Conservation (phyloP, 345 rosid species). For the Populus tremula region DNA sequence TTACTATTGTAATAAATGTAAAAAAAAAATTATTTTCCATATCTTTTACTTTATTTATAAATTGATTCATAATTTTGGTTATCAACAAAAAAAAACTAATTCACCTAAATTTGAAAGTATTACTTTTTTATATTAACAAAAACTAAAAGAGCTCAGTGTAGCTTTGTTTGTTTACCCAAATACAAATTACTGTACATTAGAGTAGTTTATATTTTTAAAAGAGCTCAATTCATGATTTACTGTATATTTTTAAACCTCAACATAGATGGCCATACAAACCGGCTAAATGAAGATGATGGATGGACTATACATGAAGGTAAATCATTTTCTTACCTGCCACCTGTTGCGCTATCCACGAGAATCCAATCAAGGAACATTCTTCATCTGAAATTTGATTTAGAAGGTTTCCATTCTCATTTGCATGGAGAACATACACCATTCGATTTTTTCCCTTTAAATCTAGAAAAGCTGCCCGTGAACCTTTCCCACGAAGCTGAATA, state of each 20-base stretch:
- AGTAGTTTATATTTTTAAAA: too few relatives aligned
- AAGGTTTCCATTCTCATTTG: slow-evolving; percentile 62
- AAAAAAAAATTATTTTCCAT: too few relatives aligned
- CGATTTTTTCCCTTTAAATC: slow-evolving; percentile 41
- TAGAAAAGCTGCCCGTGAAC: slow-evolving; percentile 59
- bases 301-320: background rate
- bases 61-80: too few relatives aligned
- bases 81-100: too few relatives aligned
- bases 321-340: slow-evolving; percentile 60
- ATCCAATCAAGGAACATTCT: slow-evolving; percentile 72
- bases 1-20: too few relatives aligned
- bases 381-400: slow-evolving; percentile 60
- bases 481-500: slow-evolving; percentile 76
- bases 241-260: background rate
- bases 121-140: too few relatives aligned
- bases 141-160: too few relatives aligned
- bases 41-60: too few relatives aligned
- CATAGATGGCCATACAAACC: background rate
- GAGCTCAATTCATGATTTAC: too few relatives aligned
- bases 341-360: slow-evolving; percentile 80
- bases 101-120: too few relatives aligned
- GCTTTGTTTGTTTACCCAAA: too few relatives aligned
- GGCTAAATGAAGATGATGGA: background rate
- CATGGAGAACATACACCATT: slow-evolving; percentile 76
- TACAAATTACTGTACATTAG: too few relatives aligned